phyloP scores from a whole-genome alignment of 139 green algal species.

The Haematococcus lacustris region DNA sequence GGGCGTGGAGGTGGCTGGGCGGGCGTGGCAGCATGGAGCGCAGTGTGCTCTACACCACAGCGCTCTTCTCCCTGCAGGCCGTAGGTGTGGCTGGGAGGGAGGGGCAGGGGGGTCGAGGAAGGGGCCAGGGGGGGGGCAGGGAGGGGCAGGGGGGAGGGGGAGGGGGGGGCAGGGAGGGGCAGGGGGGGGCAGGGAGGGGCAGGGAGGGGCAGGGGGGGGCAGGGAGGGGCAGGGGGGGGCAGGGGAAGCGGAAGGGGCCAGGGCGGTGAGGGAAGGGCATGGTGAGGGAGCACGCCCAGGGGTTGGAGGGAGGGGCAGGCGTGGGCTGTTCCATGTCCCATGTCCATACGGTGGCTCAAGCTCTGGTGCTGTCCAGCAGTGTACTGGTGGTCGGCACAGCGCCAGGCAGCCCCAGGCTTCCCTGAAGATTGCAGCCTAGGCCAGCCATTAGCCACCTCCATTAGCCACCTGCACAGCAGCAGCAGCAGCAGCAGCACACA shows the following conservation, averaged over 20 bases:
- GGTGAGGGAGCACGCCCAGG: too few species aligned
- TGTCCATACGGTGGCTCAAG: not conserved
- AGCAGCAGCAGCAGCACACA: not conserved
- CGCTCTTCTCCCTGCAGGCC: constrained; percentile 35
- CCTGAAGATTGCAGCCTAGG: not conserved
- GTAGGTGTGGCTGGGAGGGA: constrained; percentile 7
- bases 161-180: not conserved
- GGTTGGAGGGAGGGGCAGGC: too few species aligned
- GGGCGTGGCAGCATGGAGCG: constrained; percentile 41
- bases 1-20: too few species aligned
- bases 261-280: too few species aligned
- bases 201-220: not conserved
- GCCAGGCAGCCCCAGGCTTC: too few species aligned
- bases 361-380: too few species aligned
- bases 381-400: too few species aligned
- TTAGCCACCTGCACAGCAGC: too few species aligned
- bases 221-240: not conserved
- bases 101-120: not conserved
- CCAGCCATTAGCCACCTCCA: not conserved
- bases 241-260: not conserved
- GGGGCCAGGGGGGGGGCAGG: not conserved
- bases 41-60: constrained; percentile 15
- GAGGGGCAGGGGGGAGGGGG: too few species aligned
- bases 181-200: not conserved
- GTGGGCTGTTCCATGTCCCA: not conserved